A percentile compares a stretch with the other conserved stretches of the same genome.
Evolutionary conservation across 345 rosid genomes (phyloP).

Genomic region (Brassica juncea): DNA sequence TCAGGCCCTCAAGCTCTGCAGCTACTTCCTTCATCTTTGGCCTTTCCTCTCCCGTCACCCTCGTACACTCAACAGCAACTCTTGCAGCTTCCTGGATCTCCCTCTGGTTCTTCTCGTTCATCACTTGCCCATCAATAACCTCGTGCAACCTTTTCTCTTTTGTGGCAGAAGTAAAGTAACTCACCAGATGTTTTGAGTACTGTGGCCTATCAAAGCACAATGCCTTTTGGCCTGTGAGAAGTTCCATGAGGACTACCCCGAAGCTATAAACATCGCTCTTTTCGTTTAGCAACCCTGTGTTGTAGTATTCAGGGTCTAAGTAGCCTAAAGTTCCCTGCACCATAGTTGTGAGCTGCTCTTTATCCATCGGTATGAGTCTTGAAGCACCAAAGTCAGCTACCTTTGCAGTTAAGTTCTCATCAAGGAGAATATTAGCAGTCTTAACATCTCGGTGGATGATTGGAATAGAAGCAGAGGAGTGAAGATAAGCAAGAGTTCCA

Average conservation of each 20-base stretch:
- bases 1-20: neutral
- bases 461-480: neutral
- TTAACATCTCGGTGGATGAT: neutral
- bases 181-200: neutral
- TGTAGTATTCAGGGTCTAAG: neutral
- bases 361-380: neutral
- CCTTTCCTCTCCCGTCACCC: neutral
- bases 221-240: neutral
- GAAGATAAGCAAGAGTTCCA: neutral
- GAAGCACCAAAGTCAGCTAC: neutral
- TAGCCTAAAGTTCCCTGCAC: neutral
- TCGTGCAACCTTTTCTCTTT: neutral
- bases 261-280: neutral
- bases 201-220: neutral
- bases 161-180: neutral
- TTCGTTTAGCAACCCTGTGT: neutral
- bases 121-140: neutral
- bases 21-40: neutral
- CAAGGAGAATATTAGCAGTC: neutral
- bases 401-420: neutral
- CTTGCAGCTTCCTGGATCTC: neutral
- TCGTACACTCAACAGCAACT: neutral
- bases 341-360: neutral
- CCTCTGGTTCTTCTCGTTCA: neutral
- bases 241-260: neutral